Conservation (phyloP, 306 rosid genomes). For the Malus sieversii region DNA sequence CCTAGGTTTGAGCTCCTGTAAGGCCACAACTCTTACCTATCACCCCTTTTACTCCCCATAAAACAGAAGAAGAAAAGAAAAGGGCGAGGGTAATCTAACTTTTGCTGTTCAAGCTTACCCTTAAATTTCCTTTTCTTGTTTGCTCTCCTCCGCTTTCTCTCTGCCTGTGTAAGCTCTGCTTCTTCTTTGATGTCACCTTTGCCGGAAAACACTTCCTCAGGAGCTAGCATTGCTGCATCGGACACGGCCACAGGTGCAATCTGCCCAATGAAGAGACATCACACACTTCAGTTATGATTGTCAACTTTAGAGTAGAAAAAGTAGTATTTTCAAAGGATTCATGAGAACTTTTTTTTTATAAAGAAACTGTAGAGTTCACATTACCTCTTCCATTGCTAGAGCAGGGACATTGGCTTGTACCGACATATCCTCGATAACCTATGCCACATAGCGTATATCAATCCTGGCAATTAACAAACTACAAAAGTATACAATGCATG, state of each 20-base stretch:
- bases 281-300: constrained; percentile 10
- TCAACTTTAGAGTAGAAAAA: neutral
- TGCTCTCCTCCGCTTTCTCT: constrained; percentile 89
- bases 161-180: constrained; percentile 74
- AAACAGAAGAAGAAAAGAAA: neutral
- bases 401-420: constrained; percentile 81
- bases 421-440: constrained; percentile 91
- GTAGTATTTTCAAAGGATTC: neutral
- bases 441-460: constrained; percentile 18
- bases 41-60: neutral
- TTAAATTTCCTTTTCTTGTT: constrained; percentile 79
- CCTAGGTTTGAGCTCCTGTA: neutral
- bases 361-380: constrained; percentile 6
- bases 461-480: neutral
- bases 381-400: constrained; percentile 97
- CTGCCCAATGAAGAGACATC: constrained; percentile 40
- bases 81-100: neutral
- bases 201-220: constrained; percentile 90
- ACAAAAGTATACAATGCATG: neutral
- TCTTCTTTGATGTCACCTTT: constrained; percentile 92
- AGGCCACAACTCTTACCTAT: neutral
- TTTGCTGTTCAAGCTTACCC: constrained; percentile 36
- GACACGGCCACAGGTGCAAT: constrained; percentile 93
- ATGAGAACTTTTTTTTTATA: neutral
- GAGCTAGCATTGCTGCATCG: constrained; percentile 98